Percentiles rank a stretch among this genome's conserved stretches.
Conservation (phyloP, 2,329 filamentous ascomycete species). For the Samsoniella hepiali region DNA sequence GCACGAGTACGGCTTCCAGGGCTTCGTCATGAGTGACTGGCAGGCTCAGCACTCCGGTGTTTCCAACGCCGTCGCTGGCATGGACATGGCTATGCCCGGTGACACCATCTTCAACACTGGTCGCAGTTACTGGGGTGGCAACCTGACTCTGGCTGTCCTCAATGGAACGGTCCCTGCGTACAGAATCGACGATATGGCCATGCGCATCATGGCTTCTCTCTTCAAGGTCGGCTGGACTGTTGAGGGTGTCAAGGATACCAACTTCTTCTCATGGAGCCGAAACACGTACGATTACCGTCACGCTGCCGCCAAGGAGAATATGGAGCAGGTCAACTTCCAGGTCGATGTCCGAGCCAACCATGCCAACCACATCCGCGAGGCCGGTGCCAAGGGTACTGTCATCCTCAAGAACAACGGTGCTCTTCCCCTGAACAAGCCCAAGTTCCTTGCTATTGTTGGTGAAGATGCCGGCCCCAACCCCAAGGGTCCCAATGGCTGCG, state of each 20-base stretch:
- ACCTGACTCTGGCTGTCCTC: slow-evolving; percentile 80
- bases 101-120: slow-evolving; percentile 76
- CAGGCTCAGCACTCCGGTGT: slow-evolving; percentile 69
- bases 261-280: slow-evolving; percentile 84
- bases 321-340: slow-evolving; percentile 71
- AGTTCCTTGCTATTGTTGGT: slow-evolving; percentile 73
- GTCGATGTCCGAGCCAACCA: slow-evolving; percentile 82
- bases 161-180: slow-evolving; percentile 88
- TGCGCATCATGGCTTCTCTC: slow-evolving; percentile 72
- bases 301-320: slow-evolving; percentile 56
- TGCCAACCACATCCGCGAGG: slow-evolving; percentile 66
- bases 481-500: slow-evolving; percentile 74
- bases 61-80: slow-evolving; percentile 63
- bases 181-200: slow-evolving; percentile 87
- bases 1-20: slow-evolving; percentile 75
- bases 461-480: slow-evolving; percentile 76
- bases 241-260: slow-evolving; percentile 50
- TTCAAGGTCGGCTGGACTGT: slow-evolving; percentile 62
- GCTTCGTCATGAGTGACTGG: slow-evolving; percentile 81
- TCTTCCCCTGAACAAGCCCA: slow-evolving; percentile 76
- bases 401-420: slow-evolving; percentile 80
- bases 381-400: slow-evolving; percentile 77
- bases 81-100: slow-evolving; percentile 88
- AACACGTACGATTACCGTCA: slow-evolving; percentile 73
- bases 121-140: slow-evolving; percentile 75